These are phyloP conservation scores for Microthlaspi erraticum DNA, from an alignment of 345 rosid species.

Conservation along the genomic window DNA sequence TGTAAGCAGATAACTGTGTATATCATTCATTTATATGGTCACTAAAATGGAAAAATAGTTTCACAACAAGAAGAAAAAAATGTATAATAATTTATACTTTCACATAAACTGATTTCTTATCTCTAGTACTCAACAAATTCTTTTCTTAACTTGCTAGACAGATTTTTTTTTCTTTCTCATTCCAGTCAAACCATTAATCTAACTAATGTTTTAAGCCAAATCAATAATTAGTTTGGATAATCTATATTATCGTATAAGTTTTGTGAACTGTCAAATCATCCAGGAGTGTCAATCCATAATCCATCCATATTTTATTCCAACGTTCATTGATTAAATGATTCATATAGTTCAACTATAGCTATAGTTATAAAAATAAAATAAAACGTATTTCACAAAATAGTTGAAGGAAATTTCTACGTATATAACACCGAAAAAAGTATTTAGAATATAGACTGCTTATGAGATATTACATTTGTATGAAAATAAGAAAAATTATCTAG, in stretches of 20 bases:
- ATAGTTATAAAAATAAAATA: neutral
- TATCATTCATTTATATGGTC: neutral
- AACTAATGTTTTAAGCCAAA: neutral
- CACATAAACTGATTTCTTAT: neutral
- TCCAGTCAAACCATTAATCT: slow-evolving; percentile 23
- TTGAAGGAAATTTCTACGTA: neutral
- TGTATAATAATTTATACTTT: neutral
- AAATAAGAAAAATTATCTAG: neutral
- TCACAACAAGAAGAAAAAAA: neutral
- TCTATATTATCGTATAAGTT: slow-evolving; percentile 12
- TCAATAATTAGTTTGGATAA: slow-evolving; percentile 24
- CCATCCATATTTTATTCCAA: slow-evolving; percentile 10
- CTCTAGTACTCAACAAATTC: neutral
- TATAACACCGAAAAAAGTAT: neutral
- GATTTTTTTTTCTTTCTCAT: slow-evolving; percentile 1
- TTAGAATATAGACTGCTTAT: neutral
- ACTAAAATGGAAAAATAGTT: neutral
- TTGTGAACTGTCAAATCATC: slow-evolving; percentile 33
- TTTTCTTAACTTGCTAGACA: neutral
- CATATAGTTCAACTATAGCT: neutral
- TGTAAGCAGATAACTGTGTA: neutral
- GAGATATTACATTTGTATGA: neutral
- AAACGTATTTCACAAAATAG: neutral
- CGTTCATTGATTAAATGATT: neutral
- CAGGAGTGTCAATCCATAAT: slow-evolving; percentile 14